These are phyloP conservation scores for Diplodia seriata DNA, from an alignment of 2,329 filamentous ascomycete genomes.

Conservation along the genomic window DNA sequence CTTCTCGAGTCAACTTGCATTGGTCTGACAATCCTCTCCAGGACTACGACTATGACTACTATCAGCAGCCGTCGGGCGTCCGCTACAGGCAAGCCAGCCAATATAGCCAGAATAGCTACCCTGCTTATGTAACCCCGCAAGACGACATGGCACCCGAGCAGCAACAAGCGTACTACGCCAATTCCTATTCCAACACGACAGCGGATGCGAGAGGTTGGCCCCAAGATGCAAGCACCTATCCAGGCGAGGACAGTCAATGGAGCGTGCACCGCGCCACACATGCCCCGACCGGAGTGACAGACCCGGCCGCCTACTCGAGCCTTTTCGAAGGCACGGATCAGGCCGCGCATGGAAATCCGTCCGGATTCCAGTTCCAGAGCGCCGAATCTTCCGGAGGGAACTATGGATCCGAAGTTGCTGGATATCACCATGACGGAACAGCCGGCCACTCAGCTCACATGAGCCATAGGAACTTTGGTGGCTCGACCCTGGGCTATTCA, in stretches of 20 bases:
- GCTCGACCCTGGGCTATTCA: neutral
- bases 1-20: neutral
- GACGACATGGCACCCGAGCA: neutral
- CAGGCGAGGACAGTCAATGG: neutral
- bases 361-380: neutral
- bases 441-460: neutral
- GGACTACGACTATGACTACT: neutral
- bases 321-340: neutral
- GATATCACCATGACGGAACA: neutral
- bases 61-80: neutral
- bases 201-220: neutral
- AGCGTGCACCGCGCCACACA: neutral
- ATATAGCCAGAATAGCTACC: neutral
- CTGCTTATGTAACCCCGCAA: neutral
- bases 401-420: neutral
- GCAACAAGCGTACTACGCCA: neutral
- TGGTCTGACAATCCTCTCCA: conserved; percentile 3
- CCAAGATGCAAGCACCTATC: neutral
- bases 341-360: neutral
- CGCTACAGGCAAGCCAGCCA: neutral
- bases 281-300: neutral
- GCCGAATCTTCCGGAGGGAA: neutral
- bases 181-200: neutral
- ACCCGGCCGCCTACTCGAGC: neutral
- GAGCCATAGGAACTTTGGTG: neutral